phyloP scores from a whole-genome alignment of 192 early-diverging fungal species.

The Dissophora ornata region DNA sequence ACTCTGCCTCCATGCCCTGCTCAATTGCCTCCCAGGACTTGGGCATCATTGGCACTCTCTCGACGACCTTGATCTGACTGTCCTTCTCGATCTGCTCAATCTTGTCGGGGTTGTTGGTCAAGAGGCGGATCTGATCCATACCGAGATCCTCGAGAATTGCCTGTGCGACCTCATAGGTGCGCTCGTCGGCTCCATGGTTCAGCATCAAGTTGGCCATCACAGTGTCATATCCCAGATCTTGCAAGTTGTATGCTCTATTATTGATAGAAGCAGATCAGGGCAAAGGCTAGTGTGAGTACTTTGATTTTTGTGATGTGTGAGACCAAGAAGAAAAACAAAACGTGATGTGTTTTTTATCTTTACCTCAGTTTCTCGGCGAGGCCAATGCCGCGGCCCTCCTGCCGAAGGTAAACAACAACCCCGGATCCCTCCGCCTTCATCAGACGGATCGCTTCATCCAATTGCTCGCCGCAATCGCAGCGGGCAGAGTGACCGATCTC shows the following conservation, averaged over 20 bases:
- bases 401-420: slow-evolving; percentile 95
- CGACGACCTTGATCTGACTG: slow-evolving; percentile 77
- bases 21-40: slow-evolving; percentile 73
- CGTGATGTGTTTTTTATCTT: no score
- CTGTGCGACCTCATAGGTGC: slow-evolving; percentile 90
- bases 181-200: slow-evolving; percentile 92
- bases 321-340: no score
- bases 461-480: slow-evolving; percentile 96
- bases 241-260: slow-evolving; percentile 93
- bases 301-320: no score
- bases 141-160: slow-evolving; percentile 89
- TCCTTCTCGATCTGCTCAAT: slow-evolving; percentile 79
- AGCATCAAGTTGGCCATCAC: slow-evolving; percentile 90
- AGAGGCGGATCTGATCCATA: slow-evolving; percentile 75
- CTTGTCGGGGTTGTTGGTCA: slow-evolving; percentile 98
- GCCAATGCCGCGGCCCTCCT: slow-evolving; percentile 97
- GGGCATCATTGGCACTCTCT: slow-evolving; percentile 93
- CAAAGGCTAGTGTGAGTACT: not conserved
- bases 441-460: slow-evolving; percentile 89
- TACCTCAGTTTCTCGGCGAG: slow-evolving; percentile 91
- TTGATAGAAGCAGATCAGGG: slow-evolving; percentile 12
- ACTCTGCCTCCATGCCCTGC: slow-evolving; percentile 27
- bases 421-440: slow-evolving; percentile 88
- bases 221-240: slow-evolving; percentile 96
- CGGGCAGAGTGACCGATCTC: slow-evolving; percentile 91